A percentile compares a stretch with the other conserved stretches of the same genome.
phyloP scores from a whole-genome alignment of 495 filamentous ascomycete species.

The Neurospora tetraspora region DNA sequence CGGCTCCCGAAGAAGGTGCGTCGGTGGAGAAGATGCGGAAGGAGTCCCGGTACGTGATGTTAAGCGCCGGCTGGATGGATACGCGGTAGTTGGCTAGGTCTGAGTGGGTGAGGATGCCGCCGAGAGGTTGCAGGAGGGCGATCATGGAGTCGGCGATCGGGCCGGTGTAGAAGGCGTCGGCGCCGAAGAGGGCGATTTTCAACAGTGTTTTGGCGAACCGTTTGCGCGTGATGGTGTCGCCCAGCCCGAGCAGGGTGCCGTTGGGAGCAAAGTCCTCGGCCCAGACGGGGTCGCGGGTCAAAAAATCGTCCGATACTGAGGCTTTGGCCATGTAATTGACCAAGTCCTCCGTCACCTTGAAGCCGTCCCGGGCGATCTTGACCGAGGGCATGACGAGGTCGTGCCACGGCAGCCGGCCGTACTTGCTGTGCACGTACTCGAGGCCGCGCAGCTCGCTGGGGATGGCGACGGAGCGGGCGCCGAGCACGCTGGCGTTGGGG shows the following conservation, averaged over 20 bases:
- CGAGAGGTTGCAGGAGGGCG: slow-evolving; percentile 45
- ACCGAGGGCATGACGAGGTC: slow-evolving; percentile 61
- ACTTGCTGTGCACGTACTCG: slow-evolving; percentile 61
- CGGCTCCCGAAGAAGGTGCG: slow-evolving; percentile 64
- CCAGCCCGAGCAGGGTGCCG: slow-evolving; percentile 47
- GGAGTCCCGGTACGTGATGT: slow-evolving; percentile 56
- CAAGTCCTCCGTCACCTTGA: slow-evolving; percentile 54
- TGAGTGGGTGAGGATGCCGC: slow-evolving; percentile 74
- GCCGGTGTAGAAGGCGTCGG: slow-evolving; percentile 70
- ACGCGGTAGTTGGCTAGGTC: slow-evolving; percentile 65
- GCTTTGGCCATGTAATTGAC: slow-evolving; percentile 54
- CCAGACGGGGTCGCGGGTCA: slow-evolving; percentile 64
- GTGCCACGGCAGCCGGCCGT: slow-evolving; percentile 31
- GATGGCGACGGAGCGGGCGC: slow-evolving; percentile 47
- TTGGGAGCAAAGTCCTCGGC: slow-evolving; percentile 84
- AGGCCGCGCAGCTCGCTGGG: slow-evolving; percentile 77
- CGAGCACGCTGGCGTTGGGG: slow-evolving; percentile 26
- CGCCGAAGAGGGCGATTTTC: slow-evolving; percentile 56
- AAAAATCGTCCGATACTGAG: slow-evolving; percentile 41
- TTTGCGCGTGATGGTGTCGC: slow-evolving; percentile 67
- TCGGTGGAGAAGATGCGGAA: slow-evolving; percentile 57
- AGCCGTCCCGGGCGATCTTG: slow-evolving; percentile 64
- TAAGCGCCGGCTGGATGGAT: slow-evolving; percentile 46
- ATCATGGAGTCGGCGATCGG: slow-evolving; percentile 62
- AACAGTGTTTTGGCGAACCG: slow-evolving; percentile 71